These are phyloP conservation scores for Bolboschoenus planiculmis DNA, from an alignment of 176 grass and related monocot species.

Conservation along the genomic window DNA sequence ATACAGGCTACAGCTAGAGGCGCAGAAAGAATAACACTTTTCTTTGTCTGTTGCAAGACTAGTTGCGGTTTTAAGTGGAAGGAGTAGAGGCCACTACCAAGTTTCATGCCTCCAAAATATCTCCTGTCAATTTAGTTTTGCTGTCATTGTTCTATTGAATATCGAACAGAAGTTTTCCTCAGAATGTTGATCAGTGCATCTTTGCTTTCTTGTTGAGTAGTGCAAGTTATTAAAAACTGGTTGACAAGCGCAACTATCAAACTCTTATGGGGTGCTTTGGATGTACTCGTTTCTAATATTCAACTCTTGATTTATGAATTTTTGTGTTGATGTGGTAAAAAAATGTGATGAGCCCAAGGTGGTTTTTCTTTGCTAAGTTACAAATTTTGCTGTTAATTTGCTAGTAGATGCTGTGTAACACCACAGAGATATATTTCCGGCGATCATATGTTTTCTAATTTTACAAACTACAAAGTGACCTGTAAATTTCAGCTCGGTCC, in stretches of 20 bases:
- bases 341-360: not conserved
- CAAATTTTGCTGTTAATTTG: too few species aligned
- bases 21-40: slow-evolving; percentile 32
- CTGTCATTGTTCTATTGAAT: not conserved
- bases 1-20: slow-evolving; percentile 25
- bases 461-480: too few species aligned
- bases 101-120: not conserved
- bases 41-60: slow-evolving; percentile 30
- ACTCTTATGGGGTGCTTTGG: not conserved
- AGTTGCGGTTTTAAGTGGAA: slow-evolving; percentile 29
- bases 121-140: not conserved
- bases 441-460: too few species aligned
- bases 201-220: not conserved
- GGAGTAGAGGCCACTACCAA: slow-evolving; percentile 1
- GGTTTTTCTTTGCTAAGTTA: too few species aligned
- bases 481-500: too few species aligned
- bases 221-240: not conserved
- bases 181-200: not conserved
- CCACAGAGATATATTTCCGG: too few species aligned
- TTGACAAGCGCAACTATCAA: not conserved
- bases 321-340: not conserved
- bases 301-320: not conserved
- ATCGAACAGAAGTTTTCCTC: not conserved
- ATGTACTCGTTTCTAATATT: not conserved
- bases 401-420: too few species aligned